Evolutionary conservation across 2,329 filamentous ascomycete genomes (phyloP), one percentile per base, ranked within the genome.

Genomic region (Cryphonectria parasitica): DNA sequence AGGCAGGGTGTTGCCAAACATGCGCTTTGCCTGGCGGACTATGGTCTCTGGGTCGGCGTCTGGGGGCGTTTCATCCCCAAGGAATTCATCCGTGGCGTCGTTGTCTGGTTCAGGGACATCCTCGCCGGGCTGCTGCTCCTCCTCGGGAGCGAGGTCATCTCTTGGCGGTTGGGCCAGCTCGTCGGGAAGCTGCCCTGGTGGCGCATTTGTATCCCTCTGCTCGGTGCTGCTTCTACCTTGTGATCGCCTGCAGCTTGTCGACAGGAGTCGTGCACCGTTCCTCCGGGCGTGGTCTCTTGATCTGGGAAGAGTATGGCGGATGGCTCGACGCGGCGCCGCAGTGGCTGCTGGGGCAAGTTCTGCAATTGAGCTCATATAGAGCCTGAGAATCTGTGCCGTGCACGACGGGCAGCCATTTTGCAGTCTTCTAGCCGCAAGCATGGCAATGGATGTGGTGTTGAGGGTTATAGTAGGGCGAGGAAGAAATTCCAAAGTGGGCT

Each of bases 1-100:
- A 0, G 95, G 95, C 34, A 98, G 80, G 0, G 87, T 90, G 76
- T 96, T 90, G 72, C 94, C 91, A 79, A 94, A 97, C 11, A 88
- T 85, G 73, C 93, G 90, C 75, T 91, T 89, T 49, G 93, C 91
- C 74, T 89, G 85, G 69, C 92, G 88, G 43, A 93, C 93, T 10
- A 91, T 82, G 15, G 84, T 83, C 77, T 93, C 91, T 69, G 88
- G 83, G 6, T 87, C 43, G 63, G 75, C 73, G 1, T 43, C 19
- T 15, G 28, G 58, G 7, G 58, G 22, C 4, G 6, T 4, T 45
- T 45, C 43, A 6, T 34, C 41, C 15, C 52, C 63, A 13, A 31
- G 43, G 10, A 34, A 2, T 0, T 52, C 63, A 6, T 49, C 39
- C 13, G 17, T 62, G 28, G 15, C 67, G 69, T 43, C 71, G 66